A percentile compares a stretch with the other conserved stretches of the same genome.
Conservation (phyloP, 495 filamentous ascomycete species). For the Lentithecium fluviatile region DNA sequence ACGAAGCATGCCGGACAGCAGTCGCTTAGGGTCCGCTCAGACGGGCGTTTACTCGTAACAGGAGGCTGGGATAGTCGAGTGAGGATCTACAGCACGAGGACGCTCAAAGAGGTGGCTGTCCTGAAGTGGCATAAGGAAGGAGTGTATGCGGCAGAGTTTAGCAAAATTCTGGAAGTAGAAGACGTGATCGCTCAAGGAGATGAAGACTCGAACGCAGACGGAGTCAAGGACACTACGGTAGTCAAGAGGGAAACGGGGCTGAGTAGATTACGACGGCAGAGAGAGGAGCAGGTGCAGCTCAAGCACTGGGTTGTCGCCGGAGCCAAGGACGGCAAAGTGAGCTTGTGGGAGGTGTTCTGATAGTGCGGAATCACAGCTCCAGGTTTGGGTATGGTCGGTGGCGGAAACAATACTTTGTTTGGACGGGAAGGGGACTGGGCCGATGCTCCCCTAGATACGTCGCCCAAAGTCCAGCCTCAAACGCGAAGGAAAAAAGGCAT, state of each 20-base stretch:
- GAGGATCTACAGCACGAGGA: constrained; percentile 76
- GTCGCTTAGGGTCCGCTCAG: constrained; percentile 69
- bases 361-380: background rate
- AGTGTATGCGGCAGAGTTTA: constrained; percentile 83
- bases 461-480: no score
- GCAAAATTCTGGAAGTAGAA: constrained; percentile 43
- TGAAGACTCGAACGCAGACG: constrained; percentile 1
- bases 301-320: constrained; percentile 90
- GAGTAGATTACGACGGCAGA: constrained; percentile 35
- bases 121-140: constrained; percentile 94
- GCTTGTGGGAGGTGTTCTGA: constrained; percentile 92
- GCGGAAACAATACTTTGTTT: no score
- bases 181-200: background rate
- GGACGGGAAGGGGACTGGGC: no score
- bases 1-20: constrained; percentile 93
- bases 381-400: no score
- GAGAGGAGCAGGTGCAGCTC: constrained; percentile 58
- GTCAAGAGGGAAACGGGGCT: constrained; percentile 18
- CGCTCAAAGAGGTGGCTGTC: constrained; percentile 86
- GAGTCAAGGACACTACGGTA: background rate
- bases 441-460: no score
- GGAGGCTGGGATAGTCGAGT: constrained; percentile 87
- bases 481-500: no score
- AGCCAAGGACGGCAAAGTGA: constrained; percentile 93
- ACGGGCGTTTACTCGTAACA: constrained; percentile 82